phyloP scores from a whole-genome alignment of 345 rosid species.

The Bruguiera sexangula region DNA sequence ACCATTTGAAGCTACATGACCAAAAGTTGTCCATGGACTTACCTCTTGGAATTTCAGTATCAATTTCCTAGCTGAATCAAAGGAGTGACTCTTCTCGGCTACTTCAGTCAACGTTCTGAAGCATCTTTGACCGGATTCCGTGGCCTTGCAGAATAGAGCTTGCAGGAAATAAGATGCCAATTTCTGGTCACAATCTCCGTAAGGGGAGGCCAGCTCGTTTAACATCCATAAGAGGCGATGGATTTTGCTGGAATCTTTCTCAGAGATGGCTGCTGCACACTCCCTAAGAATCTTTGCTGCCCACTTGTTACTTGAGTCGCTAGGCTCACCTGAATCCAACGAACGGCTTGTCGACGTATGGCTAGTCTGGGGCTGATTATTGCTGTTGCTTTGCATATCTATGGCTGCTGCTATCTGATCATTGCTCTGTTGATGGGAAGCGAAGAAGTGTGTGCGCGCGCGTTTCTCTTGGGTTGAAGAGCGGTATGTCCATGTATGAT shows the following conservation, averaged over 20 bases:
- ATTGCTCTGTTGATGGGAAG: constrained; percentile 24
- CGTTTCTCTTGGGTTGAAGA: constrained; percentile 25
- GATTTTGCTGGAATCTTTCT: constrained; percentile 57
- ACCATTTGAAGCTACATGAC: constrained; percentile 77
- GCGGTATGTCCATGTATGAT: constrained; percentile 35
- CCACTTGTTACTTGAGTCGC: constrained; percentile 40
- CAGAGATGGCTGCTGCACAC: constrained; percentile 70
- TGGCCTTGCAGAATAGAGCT: constrained; percentile 69
- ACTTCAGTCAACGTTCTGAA: constrained; percentile 61
- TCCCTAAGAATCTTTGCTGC: constrained; percentile 57
- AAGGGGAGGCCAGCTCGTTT: constrained; percentile 70
- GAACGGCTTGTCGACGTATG: constrained; percentile 53
- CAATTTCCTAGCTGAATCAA: constrained; percentile 57
- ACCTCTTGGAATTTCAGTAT: constrained; percentile 77
- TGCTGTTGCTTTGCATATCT: constrained; percentile 38
- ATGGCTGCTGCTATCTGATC: constrained; percentile 23
- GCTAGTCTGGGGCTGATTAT: constrained; percentile 30
- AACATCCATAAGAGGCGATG: constrained; percentile 77
- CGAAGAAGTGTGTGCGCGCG: constrained; percentile 16
- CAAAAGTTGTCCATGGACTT: constrained; percentile 83
- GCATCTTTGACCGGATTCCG: constrained; percentile 59
- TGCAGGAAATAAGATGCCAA: constrained; percentile 65
- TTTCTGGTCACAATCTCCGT: constrained; percentile 75
- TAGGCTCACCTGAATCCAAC: constrained; percentile 42
- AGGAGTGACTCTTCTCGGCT: constrained; percentile 54